phyloP scores from a whole-genome alignment of 306 rosid genomes.

The Malus fusca region DNA sequence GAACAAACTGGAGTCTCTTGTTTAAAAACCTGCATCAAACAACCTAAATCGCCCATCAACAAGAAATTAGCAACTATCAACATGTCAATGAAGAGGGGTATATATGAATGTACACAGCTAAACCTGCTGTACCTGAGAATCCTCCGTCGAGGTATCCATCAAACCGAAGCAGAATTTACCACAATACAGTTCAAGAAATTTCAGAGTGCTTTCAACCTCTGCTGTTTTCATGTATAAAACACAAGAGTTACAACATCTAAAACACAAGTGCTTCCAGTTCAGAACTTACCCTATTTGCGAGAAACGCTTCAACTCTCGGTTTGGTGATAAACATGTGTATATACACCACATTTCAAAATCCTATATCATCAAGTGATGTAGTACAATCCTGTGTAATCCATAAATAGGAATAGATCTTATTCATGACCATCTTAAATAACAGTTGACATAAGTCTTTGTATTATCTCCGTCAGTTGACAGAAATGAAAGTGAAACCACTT shows the following conservation, averaged over 20 bases:
- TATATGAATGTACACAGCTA: neutral
- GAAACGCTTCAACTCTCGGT: neutral
- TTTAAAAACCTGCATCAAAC: neutral
- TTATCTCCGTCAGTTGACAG: constrained; percentile 13
- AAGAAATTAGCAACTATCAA: neutral
- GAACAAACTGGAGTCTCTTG: too few relatives aligned
- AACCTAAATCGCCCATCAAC: neutral
- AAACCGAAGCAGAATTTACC: too few relatives aligned
- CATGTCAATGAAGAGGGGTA: neutral
- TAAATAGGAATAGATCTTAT: constrained; percentile 32
- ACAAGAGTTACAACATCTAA: neutral
- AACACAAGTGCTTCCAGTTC: too few relatives aligned
- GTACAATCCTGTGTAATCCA: neutral
- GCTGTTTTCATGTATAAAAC: too few relatives aligned
- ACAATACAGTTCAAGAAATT: too few relatives aligned
- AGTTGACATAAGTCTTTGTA: constrained; percentile 25
- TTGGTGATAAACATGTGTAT: neutral
- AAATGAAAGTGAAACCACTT: constrained; percentile 23
- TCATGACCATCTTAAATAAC: constrained; percentile 17
- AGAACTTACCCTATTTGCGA: neutral
- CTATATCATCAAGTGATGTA: neutral
- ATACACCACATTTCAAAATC: neutral
- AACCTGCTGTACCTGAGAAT: neutral
- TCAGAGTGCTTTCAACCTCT: neutral
- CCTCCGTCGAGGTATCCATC: too few relatives aligned